These are phyloP conservation scores for Polyporus tsugae DNA, from an alignment of 1,284 basidiomycete species.

Conservation along the genomic window DNA sequence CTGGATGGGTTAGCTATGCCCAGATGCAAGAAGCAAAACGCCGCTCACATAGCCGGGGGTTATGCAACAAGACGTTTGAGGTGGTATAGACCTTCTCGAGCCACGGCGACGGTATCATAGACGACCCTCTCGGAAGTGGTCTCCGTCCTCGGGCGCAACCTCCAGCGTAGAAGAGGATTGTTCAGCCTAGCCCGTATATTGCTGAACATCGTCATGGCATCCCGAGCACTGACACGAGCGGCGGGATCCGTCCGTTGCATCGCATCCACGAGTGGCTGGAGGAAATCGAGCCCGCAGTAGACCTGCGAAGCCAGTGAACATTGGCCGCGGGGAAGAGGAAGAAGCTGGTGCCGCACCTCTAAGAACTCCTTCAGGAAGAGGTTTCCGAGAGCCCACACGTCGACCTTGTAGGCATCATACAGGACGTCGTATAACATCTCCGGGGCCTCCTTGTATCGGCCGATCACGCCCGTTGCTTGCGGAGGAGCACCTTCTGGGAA, in stretches of 20 bases:
- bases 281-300: conserved; percentile 18
- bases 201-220: not conserved
- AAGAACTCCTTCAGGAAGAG: conserved; percentile 23
- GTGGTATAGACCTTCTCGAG: conserved; percentile 29
- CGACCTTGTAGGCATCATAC: conserved; percentile 41
- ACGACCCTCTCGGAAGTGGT: conserved; percentile 25
- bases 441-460: conserved; percentile 37
- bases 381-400: conserved; percentile 39
- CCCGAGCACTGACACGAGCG: not conserved
- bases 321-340: not conserved
- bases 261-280: conserved; percentile 14
- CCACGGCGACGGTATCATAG: conserved; percentile 28
- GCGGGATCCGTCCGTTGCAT: conserved; percentile 12
- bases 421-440: conserved; percentile 37
- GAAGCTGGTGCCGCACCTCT: conserved; percentile 10
- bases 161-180: not conserved
- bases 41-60: not conserved
- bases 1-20: not conserved
- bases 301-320: conserved; percentile 7
- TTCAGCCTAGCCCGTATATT: not conserved
- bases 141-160: conserved; percentile 20
- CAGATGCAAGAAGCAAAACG: not conserved
- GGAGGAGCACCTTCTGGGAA: conserved; percentile 22
- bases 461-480: conserved; percentile 23
- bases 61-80: conserved; percentile 17